These are phyloP conservation scores for Chlamydomonas reinhardtii DNA, from an alignment of 163 green algal species.

Conservation along the genomic window DNA sequence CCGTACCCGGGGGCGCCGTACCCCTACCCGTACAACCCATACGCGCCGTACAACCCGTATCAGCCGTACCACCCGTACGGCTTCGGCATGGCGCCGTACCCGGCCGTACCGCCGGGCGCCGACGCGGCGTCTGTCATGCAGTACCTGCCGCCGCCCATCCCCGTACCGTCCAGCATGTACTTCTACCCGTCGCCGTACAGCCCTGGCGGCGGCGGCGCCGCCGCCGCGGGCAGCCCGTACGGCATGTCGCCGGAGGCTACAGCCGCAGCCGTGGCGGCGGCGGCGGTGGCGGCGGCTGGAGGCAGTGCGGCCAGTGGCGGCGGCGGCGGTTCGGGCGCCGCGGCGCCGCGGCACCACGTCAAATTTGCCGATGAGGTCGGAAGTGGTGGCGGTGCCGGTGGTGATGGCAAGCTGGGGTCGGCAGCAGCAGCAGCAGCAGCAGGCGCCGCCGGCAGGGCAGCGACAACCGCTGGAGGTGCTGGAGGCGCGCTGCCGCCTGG, in stretches of 20 bases:
- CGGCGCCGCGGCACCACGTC: conserved; percentile 3
- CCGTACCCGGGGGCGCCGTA: not conserved
- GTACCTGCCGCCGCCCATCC: conserved; percentile 45
- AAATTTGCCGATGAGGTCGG: conserved; percentile 8
- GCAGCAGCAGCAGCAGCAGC: no score
- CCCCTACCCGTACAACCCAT: not conserved
- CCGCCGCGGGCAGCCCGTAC: no score
- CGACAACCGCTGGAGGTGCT: not conserved
- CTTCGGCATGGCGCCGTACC: not conserved
- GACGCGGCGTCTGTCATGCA: conserved; percentile 18
- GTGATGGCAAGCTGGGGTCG: no score
- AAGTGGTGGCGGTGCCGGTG: no score
- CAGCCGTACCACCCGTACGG: not conserved
- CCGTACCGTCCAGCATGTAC: conserved; percentile 16
- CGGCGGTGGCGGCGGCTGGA: not conserved
- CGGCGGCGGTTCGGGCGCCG: not conserved
- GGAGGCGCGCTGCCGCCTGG: not conserved
- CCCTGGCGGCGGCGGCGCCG: not conserved
- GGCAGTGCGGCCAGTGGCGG: no score
- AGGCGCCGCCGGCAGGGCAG: not conserved
- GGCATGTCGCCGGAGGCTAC: not conserved
- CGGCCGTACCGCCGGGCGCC: not conserved
- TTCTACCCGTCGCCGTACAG: not conserved
- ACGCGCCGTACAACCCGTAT: not conserved
- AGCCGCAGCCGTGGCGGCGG: not conserved